Base-by-base conservation (phyloP, 1,139 yeast species). In the Meyerozyma sp. region DNA sequence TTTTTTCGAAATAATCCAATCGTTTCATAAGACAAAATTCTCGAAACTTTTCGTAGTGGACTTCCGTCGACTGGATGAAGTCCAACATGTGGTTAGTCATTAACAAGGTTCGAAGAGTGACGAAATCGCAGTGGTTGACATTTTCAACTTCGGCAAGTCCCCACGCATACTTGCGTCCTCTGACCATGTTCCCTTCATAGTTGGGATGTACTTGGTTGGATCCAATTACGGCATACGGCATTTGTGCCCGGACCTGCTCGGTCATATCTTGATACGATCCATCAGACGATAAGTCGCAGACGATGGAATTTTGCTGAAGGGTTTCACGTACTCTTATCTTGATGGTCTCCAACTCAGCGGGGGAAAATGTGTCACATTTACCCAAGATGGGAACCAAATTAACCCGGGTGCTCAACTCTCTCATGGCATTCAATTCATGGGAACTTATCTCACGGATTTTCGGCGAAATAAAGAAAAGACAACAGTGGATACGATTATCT, bases 331-430 rank as follows among this genome's bases (percentile, higher is more conserved):
- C 66, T 39, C 62, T 55, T 5, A 46, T 46, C 58, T 84, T 84
- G 58, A 79, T 75, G 8, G 48, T 44, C 3, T 40, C 45, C 40
- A 74, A 49, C 46, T 75, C 80, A 3, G 57, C 62, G 4, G 49
- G 43, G 10, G 83, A 78, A 49, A 84, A 73, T 1, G 82, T 76
- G 61, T 89, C 96, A 21, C 90, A 79, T 58, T 87, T 87, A 28
- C 88, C 74, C 49, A 89, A 76, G 0, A 89, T 76, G 0, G 96
- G 96, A 43, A 89, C 79, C 50, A 89, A 65, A 56, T 85, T 88
- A 14, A 83, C 89, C 44, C 88, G 66, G 14, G 68, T 62, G 11
- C 84, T 70, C 37, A 89, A 67, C 51, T 79, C 82, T 56, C 75
- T 77, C 90, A 89, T 84, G 1, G 88, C 73, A 42, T 68, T 70